Evolutionary conservation across 768 basidiomycete species (phyloP).

Genomic region (Mycena galopus): DNA sequence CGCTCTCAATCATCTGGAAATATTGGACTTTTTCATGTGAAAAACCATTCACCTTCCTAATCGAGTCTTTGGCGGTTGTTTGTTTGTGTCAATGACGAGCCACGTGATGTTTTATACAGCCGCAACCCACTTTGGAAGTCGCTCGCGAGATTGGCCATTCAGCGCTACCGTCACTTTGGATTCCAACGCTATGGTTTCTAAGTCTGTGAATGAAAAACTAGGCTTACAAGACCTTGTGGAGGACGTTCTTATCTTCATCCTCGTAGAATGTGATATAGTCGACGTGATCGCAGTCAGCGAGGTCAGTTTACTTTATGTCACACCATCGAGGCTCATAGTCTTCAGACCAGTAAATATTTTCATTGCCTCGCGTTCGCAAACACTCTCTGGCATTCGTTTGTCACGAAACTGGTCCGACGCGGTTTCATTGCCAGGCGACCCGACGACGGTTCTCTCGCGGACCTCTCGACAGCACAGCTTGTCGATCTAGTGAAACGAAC

Average conservation of each 20-base stretch:
- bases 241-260: constrained; percentile 17
- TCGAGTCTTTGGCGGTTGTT: too few relatives aligned
- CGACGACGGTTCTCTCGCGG: not conserved
- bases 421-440: constrained; percentile 15
- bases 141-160: too few relatives aligned
- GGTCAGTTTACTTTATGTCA: not conserved
- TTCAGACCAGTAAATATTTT: constrained; percentile 4
- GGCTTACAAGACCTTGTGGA: not conserved
- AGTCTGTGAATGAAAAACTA: too few relatives aligned
- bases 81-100: too few relatives aligned
- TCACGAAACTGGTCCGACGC: not conserved
- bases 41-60: too few relatives aligned
- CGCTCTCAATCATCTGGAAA: too few relatives aligned
- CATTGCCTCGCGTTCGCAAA: not conserved
- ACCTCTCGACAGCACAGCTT: constrained; percentile 9
- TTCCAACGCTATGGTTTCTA: too few relatives aligned
- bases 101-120: too few relatives aligned
- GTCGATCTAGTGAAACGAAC: not conserved
- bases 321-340: not conserved
- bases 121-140: too few relatives aligned
- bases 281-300: constrained; percentile 1
- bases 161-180: too few relatives aligned
- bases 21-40: too few relatives aligned
- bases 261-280: constrained; percentile 11
- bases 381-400: constrained; percentile 2